Evolutionary conservation across 306 rosid species (phyloP), one percentile per base, ranked within the genome.

Genomic region (Cucurbita argyrosperma): DNA sequence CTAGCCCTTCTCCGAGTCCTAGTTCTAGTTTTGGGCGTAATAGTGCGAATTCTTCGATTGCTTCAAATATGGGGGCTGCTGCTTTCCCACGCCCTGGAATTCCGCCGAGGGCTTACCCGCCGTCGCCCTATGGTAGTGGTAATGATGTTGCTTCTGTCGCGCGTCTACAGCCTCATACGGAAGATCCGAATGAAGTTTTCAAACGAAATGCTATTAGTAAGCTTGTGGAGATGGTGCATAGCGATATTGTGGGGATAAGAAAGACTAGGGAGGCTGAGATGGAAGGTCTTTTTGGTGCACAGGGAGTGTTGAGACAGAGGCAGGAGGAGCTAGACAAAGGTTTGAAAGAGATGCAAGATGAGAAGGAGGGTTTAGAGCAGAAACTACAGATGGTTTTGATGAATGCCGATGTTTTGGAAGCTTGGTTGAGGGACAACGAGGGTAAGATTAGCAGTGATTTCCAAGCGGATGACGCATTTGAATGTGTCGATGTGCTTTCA

Each of bases 341-440:
- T 6, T 38, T 87, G 88, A 85, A 66, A 78, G 98, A 87, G 76
- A 87, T 92, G 98, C 80, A 74, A 76, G 92, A 80, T 26, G 99
- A 91, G 85, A 91, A 75, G 85, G 99, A 91, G 78, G 88, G 80
- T 5, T 74, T 95, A 82, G 99, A 95, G 87, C 97, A 87, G 87
- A 92, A 89, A 39, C 23, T 95, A 77, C 99, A 95, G 89, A 88
- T 88, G 84, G 88, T 91, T 66, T 75, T 95, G 89, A 91, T 89
- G 96, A 90, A 95, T 52, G 56, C 83, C 2, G 99, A 91, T 72
- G 83, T 91, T 58, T 47, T 91, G 30, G 97, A 95, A 38, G 86
- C 75, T 8, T 95, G 99, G 99, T 45, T 88, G 82, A 86, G 84
- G 71, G 96, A 91, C 15, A 95, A 89, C 12, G 87, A 87, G 49